phyloP scores from a whole-genome alignment of 202 grass and related monocot genomes.

The Setaria viridis region DNA sequence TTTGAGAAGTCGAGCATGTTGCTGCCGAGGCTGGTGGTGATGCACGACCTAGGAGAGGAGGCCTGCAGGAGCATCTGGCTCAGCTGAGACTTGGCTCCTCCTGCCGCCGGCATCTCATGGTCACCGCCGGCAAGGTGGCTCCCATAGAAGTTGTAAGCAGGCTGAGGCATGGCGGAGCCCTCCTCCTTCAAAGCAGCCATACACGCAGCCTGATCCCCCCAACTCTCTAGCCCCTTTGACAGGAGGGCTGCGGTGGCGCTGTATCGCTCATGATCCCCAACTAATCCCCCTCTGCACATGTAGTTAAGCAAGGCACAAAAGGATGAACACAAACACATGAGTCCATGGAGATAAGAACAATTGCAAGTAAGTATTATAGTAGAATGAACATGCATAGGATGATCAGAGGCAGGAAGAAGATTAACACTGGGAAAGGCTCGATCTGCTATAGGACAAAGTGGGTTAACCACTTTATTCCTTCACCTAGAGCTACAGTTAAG shows the following conservation, averaged over 20 bases:
- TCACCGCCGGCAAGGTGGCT: conserved; percentile 42
- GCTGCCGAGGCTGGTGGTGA: conserved; percentile 76
- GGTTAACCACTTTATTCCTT: conserved; percentile 64
- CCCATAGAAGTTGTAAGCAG: conserved; percentile 57
- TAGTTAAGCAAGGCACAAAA: conserved; percentile 25
- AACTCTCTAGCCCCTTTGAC: conserved; percentile 59
- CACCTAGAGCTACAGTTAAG: conserved; percentile 40
- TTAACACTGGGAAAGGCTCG: conserved; percentile 32
- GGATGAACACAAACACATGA: conserved; percentile 44
- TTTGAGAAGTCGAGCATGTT: conserved; percentile 94
- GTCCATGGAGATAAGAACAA: conserved; percentile 57
- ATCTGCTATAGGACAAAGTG: conserved; percentile 63
- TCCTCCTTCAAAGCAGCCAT: conserved; percentile 52
- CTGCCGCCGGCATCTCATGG: conserved; percentile 55
- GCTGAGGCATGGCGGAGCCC: conserved; percentile 37
- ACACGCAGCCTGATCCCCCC: conserved; percentile 40
- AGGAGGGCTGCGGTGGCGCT: conserved; percentile 49
- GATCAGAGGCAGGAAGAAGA: conserved; percentile 39
- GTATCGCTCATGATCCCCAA: conserved; percentile 56
- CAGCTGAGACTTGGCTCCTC: conserved; percentile 58
- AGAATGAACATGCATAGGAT: conserved; percentile 42
- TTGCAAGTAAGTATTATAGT: conserved; percentile 40
- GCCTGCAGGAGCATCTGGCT: conserved; percentile 71
- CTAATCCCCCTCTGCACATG: conserved; percentile 61
- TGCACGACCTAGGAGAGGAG: conserved; percentile 80